Evolutionary conservation across 129 eudicot species (phyloP), one percentile per base, ranked within the genome.

Genomic region (Saussurea involucrata): DNA sequence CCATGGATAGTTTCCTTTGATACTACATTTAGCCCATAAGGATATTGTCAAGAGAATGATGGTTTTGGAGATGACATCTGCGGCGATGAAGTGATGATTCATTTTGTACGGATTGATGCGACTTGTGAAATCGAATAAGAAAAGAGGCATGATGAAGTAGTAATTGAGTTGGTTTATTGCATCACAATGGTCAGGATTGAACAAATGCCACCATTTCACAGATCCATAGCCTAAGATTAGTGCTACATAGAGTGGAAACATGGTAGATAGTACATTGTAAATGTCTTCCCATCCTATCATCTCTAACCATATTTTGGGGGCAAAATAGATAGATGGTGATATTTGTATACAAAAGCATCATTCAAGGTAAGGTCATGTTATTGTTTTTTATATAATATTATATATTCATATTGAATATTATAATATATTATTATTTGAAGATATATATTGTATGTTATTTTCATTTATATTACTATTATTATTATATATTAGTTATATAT

Each of bases 201-300:
- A 87, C 80, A 88, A 83, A 7, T 60, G 82, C 88, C 96, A 90
- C 90, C 92, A 87, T n/a, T 81, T 88, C 27, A 91, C 90, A 0
- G 92, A 87, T 9, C 81, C 85, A 8, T 81, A 91, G 3, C 97
- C 97, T 44, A 91, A 65, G 0, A 21, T 36, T 11, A 91, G 74
- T 2, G 94, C 86, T 10, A 79, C 81, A n/a, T 88, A 91, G 29
- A 91, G 94, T 1, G 96, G 93, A 40, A 81, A 65, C 93, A 88
- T 85, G 2, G 91, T 81, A 15, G 66, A 69, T 44, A 83, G 68
- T n/a, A 91, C 88, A 55, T 85, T 85, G 83, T 86, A 91, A 44
- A 91, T 75, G 61, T 85, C 97, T 22, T 46, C 80, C 84, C 84
- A 80, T 55, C 79, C 87, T 36, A 91, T 84, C 94, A 91, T 91